Evolutionary conservation across 2,329 filamentous ascomycete species (phyloP), one percentile per base, ranked within the genome.

Genomic region (Fusarium sp.): DNA sequence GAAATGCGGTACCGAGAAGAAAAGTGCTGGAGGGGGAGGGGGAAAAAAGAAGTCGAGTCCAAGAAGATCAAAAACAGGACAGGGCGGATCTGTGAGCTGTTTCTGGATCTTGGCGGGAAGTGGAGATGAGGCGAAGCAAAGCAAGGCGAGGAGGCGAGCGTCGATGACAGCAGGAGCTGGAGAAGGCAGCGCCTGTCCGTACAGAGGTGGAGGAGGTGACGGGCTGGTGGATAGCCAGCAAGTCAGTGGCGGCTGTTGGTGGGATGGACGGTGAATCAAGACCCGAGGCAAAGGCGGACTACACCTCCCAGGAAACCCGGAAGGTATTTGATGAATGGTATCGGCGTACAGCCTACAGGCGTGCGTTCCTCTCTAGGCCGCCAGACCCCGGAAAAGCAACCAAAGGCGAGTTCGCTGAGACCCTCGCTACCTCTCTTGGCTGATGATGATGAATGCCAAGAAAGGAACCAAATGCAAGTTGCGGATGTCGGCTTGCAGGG

Each of bases 381-480:
- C 59, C 20, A 52, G 47, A 63, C 71, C 27, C 40, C 56, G 40
- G 25, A 57, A 60, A 31, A 56, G 40, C 31, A 52, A 45, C 38
- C 38, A 9, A 52, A 31, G 29, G 58, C 22, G 58, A 38, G 50
- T 40, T 42, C 20, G 29, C 42, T 50, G 59, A 45, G 38, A 62
- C 47, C 54, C 27, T 68, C 56, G 52, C 38, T 54, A 50, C 38
- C 31, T 73, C 50, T 59, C 66, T 75, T 74, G 72, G 63, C 68
- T 60, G 62, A 69, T 70, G 69, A 73, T 69, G 72, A 73, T 73
- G 68, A 70, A 50, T 45, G 73, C 73, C 73, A 73, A 75, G 72
- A 75, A 65, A 65, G 42, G 61, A 62, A 45, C 65, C 66, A 65
- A 67, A 68, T 70, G 66, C 69, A 73, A 73, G 73, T 73, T 66